These are phyloP conservation scores for Exophiala xenobiotica DNA, from an alignment of 2,329 filamentous ascomycete species.

Conservation along the genomic window DNA sequence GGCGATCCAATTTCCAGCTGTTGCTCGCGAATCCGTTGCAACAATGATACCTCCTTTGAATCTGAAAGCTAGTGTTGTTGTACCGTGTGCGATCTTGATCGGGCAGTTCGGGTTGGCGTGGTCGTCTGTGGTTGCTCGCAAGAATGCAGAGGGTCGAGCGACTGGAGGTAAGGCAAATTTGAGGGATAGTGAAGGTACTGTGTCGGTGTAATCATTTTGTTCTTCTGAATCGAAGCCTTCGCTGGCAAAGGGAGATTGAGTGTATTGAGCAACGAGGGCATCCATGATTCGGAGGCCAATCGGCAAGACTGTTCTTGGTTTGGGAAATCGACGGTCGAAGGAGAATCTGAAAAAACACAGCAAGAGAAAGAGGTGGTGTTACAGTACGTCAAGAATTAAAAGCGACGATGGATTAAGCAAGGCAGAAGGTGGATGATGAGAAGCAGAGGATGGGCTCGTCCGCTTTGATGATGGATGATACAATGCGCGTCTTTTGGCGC, in stretches of 20 bases:
- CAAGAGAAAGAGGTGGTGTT: background rate
- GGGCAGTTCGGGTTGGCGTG: conserved; percentile 93
- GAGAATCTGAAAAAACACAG: background rate
- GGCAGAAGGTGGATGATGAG: background rate
- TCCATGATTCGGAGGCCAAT: conserved; percentile 64
- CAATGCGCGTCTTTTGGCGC: conserved; percentile 1
- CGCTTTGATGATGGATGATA: background rate
- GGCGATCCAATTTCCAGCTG: conserved; percentile 98
- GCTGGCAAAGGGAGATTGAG: conserved; percentile 70
- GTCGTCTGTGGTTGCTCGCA: conserved; percentile 96
- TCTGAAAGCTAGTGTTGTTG: conserved; percentile 94
- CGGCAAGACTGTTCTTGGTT: too few species aligned
- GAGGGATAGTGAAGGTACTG: conserved; percentile 74
- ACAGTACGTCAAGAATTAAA: background rate
- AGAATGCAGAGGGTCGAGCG: conserved; percentile 80
- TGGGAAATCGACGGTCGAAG: too few species aligned
- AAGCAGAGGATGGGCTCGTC: background rate
- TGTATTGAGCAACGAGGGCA: conserved; percentile 88
- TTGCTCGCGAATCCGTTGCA: conserved; percentile 94
- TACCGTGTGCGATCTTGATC: conserved; percentile 99
- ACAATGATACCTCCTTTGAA: conserved; percentile 99
- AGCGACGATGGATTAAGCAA: background rate
- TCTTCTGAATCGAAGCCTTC: conserved; percentile 72
- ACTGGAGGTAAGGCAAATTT: conserved; percentile 95
- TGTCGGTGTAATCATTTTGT: conserved; percentile 69